These are phyloP conservation scores for Yamadazyma diddensiae DNA, from an alignment of 1,139 yeast species.

Conservation along the genomic window DNA sequence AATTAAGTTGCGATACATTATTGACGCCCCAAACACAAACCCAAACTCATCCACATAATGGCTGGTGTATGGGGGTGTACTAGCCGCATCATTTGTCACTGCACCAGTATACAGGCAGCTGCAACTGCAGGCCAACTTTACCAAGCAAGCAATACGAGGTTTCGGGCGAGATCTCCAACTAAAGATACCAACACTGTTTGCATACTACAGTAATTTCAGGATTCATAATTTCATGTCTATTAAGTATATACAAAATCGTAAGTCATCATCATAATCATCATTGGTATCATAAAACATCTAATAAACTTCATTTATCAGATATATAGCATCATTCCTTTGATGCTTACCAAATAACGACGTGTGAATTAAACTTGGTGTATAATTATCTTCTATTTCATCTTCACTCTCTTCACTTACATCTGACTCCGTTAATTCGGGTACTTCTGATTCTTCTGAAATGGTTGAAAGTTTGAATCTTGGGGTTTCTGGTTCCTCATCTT, in stretches of 20 bases:
- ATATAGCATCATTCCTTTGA: conserved; percentile 22
- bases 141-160: too few species aligned
- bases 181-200: too few species aligned
- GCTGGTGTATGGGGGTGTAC: too few species aligned
- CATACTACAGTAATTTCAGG: background rate
- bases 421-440: conserved; percentile 30
- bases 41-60: too few species aligned
- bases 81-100: too few species aligned
- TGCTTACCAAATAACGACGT: conserved; percentile 10
- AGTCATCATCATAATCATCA: conserved; percentile 4
- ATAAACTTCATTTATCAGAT: conserved; percentile 22
- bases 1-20: too few species aligned
- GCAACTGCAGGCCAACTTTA: too few species aligned
- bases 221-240: conserved; percentile 1
- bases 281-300: conserved; percentile 6
- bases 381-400: conserved; percentile 5
- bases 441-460: conserved; percentile 12
- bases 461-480: conserved; percentile 10
- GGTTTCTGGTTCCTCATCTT: conserved; percentile 9
- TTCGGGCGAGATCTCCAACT: too few species aligned
- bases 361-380: conserved; percentile 3
- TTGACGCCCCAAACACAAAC: too few species aligned
- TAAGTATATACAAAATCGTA: conserved; percentile 4
- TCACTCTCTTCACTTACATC: conserved; percentile 12
- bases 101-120: too few species aligned